Conservation (phyloP, 768 basidiomycete species). For the Leccinum incarnatum region DNA sequence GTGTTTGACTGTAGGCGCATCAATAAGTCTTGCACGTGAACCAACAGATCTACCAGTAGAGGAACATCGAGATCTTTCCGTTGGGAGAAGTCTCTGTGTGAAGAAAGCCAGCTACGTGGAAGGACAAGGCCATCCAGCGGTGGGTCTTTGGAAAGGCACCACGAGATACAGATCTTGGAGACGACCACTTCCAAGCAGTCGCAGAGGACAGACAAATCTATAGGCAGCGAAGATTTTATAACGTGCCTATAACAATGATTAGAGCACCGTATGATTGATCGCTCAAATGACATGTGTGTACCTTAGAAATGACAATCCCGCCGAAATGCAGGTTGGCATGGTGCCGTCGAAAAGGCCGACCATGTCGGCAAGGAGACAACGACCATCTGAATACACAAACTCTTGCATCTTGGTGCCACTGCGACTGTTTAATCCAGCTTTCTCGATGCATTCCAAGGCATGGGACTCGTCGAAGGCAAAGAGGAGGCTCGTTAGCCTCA, state of each 20-base stretch:
- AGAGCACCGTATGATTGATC: conserved; percentile 25
- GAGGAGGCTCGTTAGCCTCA: conserved; percentile 37
- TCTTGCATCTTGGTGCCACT: neutral
- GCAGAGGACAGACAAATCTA: conserved; percentile 50
- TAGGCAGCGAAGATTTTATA: conserved; percentile 31
- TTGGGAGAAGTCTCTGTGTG: conserved; percentile 10
- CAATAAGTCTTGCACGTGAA: conserved; percentile 23
- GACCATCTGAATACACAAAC: conserved; percentile 15
- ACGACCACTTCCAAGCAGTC: conserved; percentile 50
- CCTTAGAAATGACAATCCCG: conserved; percentile 41
- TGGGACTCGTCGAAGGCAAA: conserved; percentile 37
- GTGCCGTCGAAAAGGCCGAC: conserved; percentile 30
- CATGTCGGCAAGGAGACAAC: conserved; percentile 34
- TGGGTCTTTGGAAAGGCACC: conserved; percentile 17
- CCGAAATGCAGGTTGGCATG: conserved; percentile 23
- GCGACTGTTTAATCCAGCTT: conserved; percentile 27
- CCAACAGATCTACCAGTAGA: conserved; percentile 36
- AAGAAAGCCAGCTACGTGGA: conserved; percentile 53
- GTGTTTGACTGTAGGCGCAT: conserved; percentile 29
- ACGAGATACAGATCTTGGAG: conserved; percentile 38
- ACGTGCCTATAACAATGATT: conserved; percentile 39
- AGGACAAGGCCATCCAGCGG: conserved; percentile 47
- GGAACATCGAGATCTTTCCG: conserved; percentile 27
- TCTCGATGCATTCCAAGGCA: conserved; percentile 35
- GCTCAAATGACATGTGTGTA: conserved; percentile 13